Conservation (phyloP, 2,329 filamentous ascomycete species). For the Bimuria novae-zelandiae region DNA sequence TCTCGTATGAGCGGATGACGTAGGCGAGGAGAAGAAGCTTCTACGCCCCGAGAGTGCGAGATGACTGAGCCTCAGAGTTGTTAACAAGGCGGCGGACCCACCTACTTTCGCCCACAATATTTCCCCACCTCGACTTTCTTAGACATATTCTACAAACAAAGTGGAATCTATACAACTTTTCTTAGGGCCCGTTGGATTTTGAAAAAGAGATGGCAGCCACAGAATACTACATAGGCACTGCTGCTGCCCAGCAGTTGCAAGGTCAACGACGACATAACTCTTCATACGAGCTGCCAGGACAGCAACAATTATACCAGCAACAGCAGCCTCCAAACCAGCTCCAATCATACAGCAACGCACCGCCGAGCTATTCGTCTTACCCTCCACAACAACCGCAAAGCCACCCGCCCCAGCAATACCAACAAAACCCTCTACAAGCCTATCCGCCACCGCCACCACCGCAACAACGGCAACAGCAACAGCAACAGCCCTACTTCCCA, state of each 20-base stretch:
- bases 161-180: background rate
- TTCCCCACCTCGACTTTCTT: too few species aligned
- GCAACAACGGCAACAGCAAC: slow-evolving; percentile 21
- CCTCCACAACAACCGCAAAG: slow-evolving; percentile 11
- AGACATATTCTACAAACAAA: too few species aligned
- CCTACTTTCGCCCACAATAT: slow-evolving; percentile 13
- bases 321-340: slow-evolving; percentile 22
- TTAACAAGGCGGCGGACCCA: slow-evolving; percentile 22
- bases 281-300: slow-evolving; percentile 17
- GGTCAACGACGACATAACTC: slow-evolving; percentile 21
- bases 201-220: slow-evolving; percentile 35
- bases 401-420: slow-evolving; percentile 1
- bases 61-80: slow-evolving; percentile 35
- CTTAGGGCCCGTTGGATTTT: background rate
- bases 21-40: slow-evolving; percentile 15
- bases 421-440: background rate
- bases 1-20: slow-evolving; percentile 35
- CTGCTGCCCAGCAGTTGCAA: slow-evolving; percentile 26
- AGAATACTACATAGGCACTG: slow-evolving; percentile 40
- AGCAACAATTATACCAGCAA: slow-evolving; percentile 7
- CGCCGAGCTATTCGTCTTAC: slow-evolving; percentile 28
- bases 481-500: slow-evolving; percentile 29
- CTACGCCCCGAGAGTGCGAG: background rate
- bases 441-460: slow-evolving; percentile 10
- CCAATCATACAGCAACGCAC: slow-evolving; percentile 14